Conservation (phyloP, 768 basidiomycete genomes). For the Pisolithus tinctorius region DNA sequence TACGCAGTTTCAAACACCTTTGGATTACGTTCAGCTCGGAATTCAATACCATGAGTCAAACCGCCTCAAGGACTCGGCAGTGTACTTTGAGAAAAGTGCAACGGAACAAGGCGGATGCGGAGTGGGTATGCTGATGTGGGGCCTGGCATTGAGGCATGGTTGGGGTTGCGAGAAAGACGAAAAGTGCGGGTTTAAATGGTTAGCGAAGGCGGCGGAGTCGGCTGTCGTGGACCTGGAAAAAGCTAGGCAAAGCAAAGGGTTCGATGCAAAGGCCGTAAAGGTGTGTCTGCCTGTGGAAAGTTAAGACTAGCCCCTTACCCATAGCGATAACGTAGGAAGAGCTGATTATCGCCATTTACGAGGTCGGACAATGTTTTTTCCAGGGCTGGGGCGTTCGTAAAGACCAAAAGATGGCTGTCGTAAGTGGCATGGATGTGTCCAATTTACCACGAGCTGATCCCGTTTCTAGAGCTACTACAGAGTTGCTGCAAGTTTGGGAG, state of each 20-base stretch:
- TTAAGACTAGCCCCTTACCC: background rate
- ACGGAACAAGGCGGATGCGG: constrained; percentile 72
- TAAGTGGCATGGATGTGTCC: constrained; percentile 30
- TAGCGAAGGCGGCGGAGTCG: constrained; percentile 73
- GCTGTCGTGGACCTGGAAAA: constrained; percentile 73
- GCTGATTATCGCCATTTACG: constrained; percentile 83
- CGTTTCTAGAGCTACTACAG: constrained; percentile 65
- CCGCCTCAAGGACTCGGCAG: constrained; percentile 58
- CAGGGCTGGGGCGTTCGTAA: constrained; percentile 87
- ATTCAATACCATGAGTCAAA: constrained; percentile 76
- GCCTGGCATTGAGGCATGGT: constrained; percentile 75
- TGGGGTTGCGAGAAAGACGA: constrained; percentile 86
- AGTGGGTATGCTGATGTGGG: constrained; percentile 92
- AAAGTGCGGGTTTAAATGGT: constrained; percentile 72
- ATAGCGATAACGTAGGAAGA: constrained; percentile 44
- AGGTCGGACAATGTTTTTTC: constrained; percentile 89
- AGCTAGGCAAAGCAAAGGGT: constrained; percentile 39
- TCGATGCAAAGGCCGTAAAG: constrained; percentile 49
- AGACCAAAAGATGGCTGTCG: constrained; percentile 86
- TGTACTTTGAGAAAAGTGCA: constrained; percentile 72
- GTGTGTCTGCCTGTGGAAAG: constrained; percentile 23
- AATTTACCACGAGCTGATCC: background rate
- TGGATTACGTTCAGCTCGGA: constrained; percentile 68
- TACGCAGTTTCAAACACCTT: constrained; percentile 35
- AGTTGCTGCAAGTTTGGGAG: constrained; percentile 79